Evolutionary conservation across 257 asterid genomes (phyloP), one percentile per base, ranked within the genome.

Genomic region (Leptodermis oblonga): DNA sequence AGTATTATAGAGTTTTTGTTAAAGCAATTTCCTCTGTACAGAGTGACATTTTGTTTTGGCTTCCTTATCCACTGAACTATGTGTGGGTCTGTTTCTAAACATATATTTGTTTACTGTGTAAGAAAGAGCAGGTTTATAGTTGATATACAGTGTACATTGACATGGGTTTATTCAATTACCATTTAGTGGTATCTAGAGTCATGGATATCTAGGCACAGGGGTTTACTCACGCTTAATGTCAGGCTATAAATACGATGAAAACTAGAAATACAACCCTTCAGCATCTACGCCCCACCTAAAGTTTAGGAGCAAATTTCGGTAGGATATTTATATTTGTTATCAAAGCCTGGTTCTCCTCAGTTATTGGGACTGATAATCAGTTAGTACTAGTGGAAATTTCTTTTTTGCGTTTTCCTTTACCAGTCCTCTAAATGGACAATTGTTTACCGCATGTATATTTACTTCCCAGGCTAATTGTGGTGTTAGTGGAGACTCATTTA

Each of bases 401-500:
- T 62, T 37, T 37, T 12, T 39, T 12, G 7, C 25, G 17, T 10
- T 41, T 11, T 41, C 11, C 51, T 36, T n/a, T 33, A 34, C 18
- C 25, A 22, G 25, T 26, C 52, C 48, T 54, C 22, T 37, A 43
- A 25, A 62, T 61, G 62, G 46, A 65, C 58, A 23, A 18, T 70
- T 61, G 13, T 42, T 10, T 26, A 2, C 33, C 8, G 61, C 14
- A 39, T 54, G 9, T 65, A 56, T 26, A 42, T n/a, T 11, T 31
- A 41, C 30, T 72, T 49, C 45, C 7, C 49, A 23, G 52, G 56
- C 54, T 39, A 53, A 63, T 63, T 68, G 46, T 64, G 59, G 22
- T 42, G 14, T 26, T 18, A 26, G 25, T 46, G 52, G 52, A 46
- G n/a, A 46, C n/a, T 53, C 22, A 15, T 26, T 20, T 8, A 41